These are phyloP conservation scores for Eimeria maxima DNA, from an alignment of 169 alveolate genomes.

Conservation along the genomic window DNA sequence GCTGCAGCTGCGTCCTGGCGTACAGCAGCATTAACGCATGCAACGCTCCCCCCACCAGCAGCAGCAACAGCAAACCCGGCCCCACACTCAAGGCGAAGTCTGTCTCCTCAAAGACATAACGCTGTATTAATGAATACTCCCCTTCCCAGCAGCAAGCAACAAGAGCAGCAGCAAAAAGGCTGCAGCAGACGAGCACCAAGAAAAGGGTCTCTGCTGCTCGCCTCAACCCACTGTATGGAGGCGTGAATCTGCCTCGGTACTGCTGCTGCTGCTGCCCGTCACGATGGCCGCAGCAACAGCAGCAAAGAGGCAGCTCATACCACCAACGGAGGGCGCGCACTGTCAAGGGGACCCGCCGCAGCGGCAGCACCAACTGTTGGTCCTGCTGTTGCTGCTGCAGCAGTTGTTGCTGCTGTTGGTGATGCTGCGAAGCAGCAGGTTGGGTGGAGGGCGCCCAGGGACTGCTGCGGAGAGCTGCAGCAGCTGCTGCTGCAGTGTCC, in stretches of 20 bases:
- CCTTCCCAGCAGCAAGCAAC: not conserved
- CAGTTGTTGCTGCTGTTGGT: constrained; percentile 30
- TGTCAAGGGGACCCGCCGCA: not conserved
- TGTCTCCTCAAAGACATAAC: not conserved
- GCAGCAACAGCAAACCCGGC: not conserved
- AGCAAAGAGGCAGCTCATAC: constrained; percentile 41
- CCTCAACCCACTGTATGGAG: not conserved
- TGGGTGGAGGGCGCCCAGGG: not conserved
- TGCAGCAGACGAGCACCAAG: constrained; percentile 11
- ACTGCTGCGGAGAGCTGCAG: constrained; percentile 35
- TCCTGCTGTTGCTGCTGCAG: constrained; percentile 54
- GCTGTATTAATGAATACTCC: constrained; percentile 3
- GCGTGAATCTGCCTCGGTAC: not conserved
- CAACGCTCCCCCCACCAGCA: not conserved
- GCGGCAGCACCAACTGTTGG: not conserved
- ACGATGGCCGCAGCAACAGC: constrained; percentile 5
- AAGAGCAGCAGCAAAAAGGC: constrained; percentile 23
- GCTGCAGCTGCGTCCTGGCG: not conserved
- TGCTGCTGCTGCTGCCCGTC: constrained; percentile 51
- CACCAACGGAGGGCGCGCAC: constrained; percentile 53
- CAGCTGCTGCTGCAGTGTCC: constrained; percentile 25
- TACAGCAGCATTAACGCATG: constrained; percentile 16
- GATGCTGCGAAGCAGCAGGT: constrained; percentile 8
- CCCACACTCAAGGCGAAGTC: not conserved
- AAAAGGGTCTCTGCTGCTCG: not conserved